phyloP scores from a whole-genome alignment of 768 basidiomycete genomes.

The Artomyces pyxidatus region DNA sequence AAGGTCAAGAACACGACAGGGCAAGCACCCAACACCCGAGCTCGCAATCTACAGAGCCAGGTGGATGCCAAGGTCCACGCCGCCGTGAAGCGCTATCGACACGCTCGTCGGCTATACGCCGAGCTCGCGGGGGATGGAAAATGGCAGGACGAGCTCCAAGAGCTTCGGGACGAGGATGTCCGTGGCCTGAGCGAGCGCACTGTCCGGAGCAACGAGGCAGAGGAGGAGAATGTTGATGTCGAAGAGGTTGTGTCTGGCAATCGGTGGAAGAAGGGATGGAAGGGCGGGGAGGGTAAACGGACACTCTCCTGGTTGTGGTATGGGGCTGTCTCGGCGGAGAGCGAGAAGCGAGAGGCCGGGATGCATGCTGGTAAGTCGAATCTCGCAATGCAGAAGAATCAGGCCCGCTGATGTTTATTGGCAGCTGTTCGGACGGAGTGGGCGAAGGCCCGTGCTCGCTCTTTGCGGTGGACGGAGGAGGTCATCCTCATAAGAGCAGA shows the following conservation, averaged over 20 bases:
- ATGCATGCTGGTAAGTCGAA: background rate
- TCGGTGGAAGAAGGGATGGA: too few relatives aligned
- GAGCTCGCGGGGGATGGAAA: background rate
- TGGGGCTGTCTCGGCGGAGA: background rate
- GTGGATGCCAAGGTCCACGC: background rate
- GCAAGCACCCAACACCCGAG: slow-evolving; percentile 5
- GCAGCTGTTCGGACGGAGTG: too few relatives aligned
- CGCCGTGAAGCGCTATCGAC: background rate
- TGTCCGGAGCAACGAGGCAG: background rate
- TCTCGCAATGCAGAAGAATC: too few relatives aligned
- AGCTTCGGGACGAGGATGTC: background rate
- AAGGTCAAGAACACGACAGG: slow-evolving; percentile 3
- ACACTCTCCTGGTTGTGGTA: background rate
- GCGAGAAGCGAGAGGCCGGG: too few relatives aligned
- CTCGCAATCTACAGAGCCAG: background rate
- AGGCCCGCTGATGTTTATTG: too few relatives aligned
- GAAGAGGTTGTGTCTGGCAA: background rate
- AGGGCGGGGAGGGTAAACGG: background rate
- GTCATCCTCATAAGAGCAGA: too few relatives aligned
- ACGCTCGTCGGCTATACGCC: background rate
- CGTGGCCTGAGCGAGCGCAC: background rate
- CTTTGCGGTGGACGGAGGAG: too few relatives aligned
- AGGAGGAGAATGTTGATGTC: background rate
- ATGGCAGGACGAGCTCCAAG: background rate
- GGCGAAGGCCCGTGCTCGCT: too few relatives aligned